Percentiles rank a stretch among this genome's conserved stretches.
Evolutionary conservation across 2,329 filamentous ascomycete genomes (phyloP).

Genomic region (Curvularia eragrostidis): DNA sequence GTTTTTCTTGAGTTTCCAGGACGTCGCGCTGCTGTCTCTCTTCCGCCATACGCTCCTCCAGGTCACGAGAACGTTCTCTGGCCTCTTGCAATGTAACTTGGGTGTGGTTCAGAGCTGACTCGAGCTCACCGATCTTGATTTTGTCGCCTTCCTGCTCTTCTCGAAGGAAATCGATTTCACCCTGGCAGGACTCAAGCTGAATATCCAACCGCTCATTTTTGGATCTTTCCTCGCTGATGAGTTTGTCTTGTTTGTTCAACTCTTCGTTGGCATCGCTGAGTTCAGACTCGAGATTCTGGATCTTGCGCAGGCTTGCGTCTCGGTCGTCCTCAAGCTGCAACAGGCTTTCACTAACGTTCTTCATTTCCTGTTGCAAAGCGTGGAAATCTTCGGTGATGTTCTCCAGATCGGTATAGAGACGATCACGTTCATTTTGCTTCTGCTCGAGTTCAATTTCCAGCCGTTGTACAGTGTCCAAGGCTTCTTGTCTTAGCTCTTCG

Average conservation of each 20-base stretch:
- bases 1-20: constrained; percentile 86
- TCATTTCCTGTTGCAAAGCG: constrained; percentile 92
- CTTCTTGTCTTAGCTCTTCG: constrained; percentile 62
- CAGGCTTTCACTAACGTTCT: constrained; percentile 84
- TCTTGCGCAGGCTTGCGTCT: constrained; percentile 76
- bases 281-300: constrained; percentile 83
- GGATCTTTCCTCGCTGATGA: constrained; percentile 81
- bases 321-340: constrained; percentile 90
- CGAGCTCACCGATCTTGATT: constrained; percentile 94
- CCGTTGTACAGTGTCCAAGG: constrained; percentile 64
- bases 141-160: constrained; percentile 98
- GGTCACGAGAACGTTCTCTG: constrained; percentile 67
- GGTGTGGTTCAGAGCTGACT: constrained; percentile 79
- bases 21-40: constrained; percentile 88
- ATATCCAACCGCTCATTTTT: constrained; percentile 89
- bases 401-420: constrained; percentile 73
- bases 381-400: constrained; percentile 86
- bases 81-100: constrained; percentile 84
- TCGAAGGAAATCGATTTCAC: constrained; percentile 91
- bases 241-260: constrained; percentile 82
- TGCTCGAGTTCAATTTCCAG: constrained; percentile 72
- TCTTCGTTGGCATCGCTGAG: constrained; percentile 84
- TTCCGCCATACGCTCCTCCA: constrained; percentile 70
- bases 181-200: constrained; percentile 89
- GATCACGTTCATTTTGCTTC: constrained; percentile 72